Evolutionary conservation across 176 grass and related monocot genomes (phyloP).

Genomic region (Juncus inflexus): DNA sequence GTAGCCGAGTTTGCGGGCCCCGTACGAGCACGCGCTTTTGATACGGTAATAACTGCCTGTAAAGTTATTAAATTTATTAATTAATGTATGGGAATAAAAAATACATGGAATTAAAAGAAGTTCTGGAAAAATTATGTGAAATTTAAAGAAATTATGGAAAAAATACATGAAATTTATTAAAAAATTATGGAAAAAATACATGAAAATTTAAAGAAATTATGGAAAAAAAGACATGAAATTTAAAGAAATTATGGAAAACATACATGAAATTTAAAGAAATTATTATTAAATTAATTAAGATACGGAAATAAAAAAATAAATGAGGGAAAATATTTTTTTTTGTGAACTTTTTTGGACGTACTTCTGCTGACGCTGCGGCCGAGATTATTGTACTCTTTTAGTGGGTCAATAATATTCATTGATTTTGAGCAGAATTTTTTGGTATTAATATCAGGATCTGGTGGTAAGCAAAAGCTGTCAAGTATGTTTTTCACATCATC

Average conservation of each 20-base stretch:
- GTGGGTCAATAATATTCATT: constrained; percentile 86
- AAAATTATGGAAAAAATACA: neutral
- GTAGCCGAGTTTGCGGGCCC: constrained; percentile 62
- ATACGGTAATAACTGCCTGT: constrained; percentile 80
- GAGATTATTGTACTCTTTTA: constrained; percentile 86
- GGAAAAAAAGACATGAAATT: constrained; percentile 8
- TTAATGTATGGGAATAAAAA: constrained; percentile 8
- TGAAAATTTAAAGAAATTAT: neutral
- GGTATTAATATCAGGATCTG: constrained; percentile 24
- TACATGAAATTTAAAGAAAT: neutral
- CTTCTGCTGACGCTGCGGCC: constrained; percentile 87
- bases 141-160: neutral
- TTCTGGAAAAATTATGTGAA: constrained; percentile 7
- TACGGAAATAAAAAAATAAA: constrained; percentile 1
- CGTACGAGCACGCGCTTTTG: constrained; percentile 61
- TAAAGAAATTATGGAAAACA: neutral
- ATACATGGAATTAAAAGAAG: neutral
- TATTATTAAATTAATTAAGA: too few relatives aligned
- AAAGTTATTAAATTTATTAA: constrained; percentile 17
- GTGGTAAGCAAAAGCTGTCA: constrained; percentile 31
- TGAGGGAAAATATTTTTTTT: neutral
- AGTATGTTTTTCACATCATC: constrained; percentile 43
- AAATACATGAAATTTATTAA: too few relatives aligned
- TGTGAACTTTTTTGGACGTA: constrained; percentile 21
- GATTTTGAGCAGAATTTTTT: constrained; percentile 42